Evolutionary conservation across 106 monocot genomes (phyloP), one percentile per base, ranked within the genome.

Genomic region (Iris macrosiphon): DNA sequence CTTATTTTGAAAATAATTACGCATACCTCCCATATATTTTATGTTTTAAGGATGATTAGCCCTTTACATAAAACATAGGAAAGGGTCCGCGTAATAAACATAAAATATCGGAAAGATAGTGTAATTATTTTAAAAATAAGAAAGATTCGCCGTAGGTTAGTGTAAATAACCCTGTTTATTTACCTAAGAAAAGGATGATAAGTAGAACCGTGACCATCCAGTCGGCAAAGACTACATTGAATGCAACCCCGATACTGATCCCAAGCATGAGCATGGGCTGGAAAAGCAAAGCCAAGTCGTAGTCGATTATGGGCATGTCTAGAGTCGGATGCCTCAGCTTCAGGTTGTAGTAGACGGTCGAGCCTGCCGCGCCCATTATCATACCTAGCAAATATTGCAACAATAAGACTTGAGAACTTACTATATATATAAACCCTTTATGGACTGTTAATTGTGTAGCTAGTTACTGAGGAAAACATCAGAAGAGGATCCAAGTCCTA

Each of bases 121-220:
- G n/a, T n/a, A n/a, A n/a, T 4, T 38, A 7, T 38, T 1, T 38
- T 38, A 13, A 13, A 38, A 38, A 13, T 7, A 38, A 38, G 13
- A 38, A 38, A 44, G 6, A 44, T 13, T 10, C 9, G 23, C 26
- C 22, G 14, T 7, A n/a, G n/a, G 7, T n/a, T 12, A 2, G 4
- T 22, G 7, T 31, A 9, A 13, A 34, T 12, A 57, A 40, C 8
- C n/a, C 33, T 33, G 14, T n/a, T n/a, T n/a, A n/a, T n/a, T 67
- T 75, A 75, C 81, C 71, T 40, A 81, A 47, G 75, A 81, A 81
- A 38, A 81, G 68, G 26, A 72, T 43, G 43, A 81, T 81, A 1
- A 81, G 75, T 18, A 81, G 81, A 49, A 81, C 72, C 0, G 81
- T 81, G 26, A 81, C 75, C 81, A 81, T 81, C 81, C 81, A 81